Evolutionary conservation across 495 filamentous ascomycete genomes (phyloP), one percentile per base, ranked within the genome.

Genomic region (Aspergillus coremiiformis): DNA sequence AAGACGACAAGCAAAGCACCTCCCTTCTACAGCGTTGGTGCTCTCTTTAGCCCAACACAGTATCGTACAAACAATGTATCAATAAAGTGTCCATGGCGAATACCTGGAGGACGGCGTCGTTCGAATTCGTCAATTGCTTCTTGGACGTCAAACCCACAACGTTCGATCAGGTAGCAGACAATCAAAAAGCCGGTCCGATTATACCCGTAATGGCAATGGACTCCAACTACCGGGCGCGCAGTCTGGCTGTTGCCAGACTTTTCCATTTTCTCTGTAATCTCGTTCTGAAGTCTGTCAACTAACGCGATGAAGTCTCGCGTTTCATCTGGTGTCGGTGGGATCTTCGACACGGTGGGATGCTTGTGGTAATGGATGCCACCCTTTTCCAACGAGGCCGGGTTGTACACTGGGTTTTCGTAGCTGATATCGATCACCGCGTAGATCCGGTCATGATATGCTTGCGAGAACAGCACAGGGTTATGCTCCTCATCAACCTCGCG

Each of bases 141-240:
- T 59, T 87, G 79, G 12, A 95, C 78, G 44, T 69, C 72, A 63
- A 78, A 95, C 1, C 80, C 81, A 58, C 84, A 76, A 49, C 82
- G 76, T 69, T 97, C 92, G 45, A 97, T 86, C 5, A 96, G 69
- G 58, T 97, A 97, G 59, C 84, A 89, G n/a, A 85, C 84, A 29
- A 97, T 83, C 61, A 96, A 84, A 63, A 91, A 95, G 1, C 92
- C 90, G 0, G 90, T 95, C 29, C 90, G 80, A 61, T 95, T 95
- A 71, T 89, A 95, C 0, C 91, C 92, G 56, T 97, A 96, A 60
- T 97, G 92, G 60, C 92, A 96, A 63, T 97, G 92, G 1, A 95
- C 89, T 11, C 86, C 92, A 42, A 96, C 77, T 10, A 71, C 66
- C 5, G 69, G 74, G 5, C 74, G 75, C n/a, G 73, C 65, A 23